Evolutionary conservation across 1,284 basidiomycete species (phyloP), one percentile per base, ranked within the genome.

Genomic region (Cutaneotrichosporon cavernicola): DNA sequence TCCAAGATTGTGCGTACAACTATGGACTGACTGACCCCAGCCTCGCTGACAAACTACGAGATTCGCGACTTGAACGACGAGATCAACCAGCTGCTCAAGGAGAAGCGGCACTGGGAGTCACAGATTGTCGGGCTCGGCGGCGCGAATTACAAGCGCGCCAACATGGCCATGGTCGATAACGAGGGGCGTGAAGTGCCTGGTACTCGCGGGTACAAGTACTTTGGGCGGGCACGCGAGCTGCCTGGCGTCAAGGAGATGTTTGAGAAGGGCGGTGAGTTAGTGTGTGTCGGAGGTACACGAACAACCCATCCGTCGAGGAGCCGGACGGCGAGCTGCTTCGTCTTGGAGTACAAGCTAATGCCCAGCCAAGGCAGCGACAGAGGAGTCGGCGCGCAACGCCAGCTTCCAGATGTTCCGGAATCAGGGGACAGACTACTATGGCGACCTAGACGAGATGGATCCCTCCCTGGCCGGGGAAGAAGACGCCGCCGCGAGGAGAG

Each of bases 171-270:
- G 90, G 75, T 91, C 69, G 90, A 97, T 75, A 93, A 95, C 69
- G 93, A 95, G 71, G 92, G 93, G 18, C 91, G 91, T 75, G 93
- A 97, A 79, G 92, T 97, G 0, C 93, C 94, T 0, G 93, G 94
- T 0, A 96, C 91, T n/a, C 90, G 97, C 70, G 96, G 95, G 62
- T 99, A 98, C 86, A 98, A 98, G 92, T 98, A 98, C 81, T 99
- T 99, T 81, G 97, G 96, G 58, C 88, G 96, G 34, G 94, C 96
- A 5, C 96, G 94, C 75, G 97, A 98, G 61, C 84, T 99, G 5
- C 97, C 96, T 0, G 96, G 97, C 56, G 93, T 98, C 5, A 89
- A 89, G 67, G 96, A 99, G 81, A 85, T 99, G 38, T 97, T 99
- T 76, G 85, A 89, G 73, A 88, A 89, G 74, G 87, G 88, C 53